Percentiles rank a stretch among this genome's conserved stretches.
These are phyloP conservation scores for Cyamopsis tetragonoloba DNA, from an alignment of 306 rosid species.

Conservation along the genomic window DNA sequence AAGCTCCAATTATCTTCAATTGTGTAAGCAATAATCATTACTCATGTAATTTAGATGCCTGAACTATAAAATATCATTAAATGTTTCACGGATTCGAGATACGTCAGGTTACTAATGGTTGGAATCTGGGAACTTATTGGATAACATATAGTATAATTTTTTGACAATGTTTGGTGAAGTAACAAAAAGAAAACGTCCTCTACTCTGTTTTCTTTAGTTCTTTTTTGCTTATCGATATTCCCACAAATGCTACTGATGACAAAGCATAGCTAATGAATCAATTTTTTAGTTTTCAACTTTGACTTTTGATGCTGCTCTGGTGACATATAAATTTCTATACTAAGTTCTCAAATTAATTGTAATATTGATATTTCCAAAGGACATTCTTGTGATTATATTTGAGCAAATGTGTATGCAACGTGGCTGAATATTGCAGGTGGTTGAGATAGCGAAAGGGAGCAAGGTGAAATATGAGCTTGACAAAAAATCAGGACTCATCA, in stretches of 20 bases:
- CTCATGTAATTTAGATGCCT: neutral
- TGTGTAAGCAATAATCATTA: conserved; percentile 61
- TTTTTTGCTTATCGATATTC: neutral
- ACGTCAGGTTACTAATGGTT: no score
- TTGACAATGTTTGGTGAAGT: neutral
- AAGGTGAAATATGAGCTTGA: conserved; percentile 96
- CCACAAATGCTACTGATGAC: neutral
- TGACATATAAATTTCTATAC: neutral
- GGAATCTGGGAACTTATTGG: neutral
- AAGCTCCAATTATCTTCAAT: conserved; percentile 82
- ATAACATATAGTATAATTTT: no score
- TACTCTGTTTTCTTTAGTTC: neutral
- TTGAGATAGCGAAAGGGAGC: conserved; percentile 85
- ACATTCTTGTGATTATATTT: neutral
- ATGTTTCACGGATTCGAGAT: neutral
- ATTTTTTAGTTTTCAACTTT: neutral
- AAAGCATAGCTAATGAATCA: neutral
- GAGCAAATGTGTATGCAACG: conserved; percentile 4
- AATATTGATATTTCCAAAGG: neutral
- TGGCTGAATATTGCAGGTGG: conserved; percentile 53
- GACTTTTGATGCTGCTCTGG: neutral
- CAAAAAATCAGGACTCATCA: conserved; percentile 82
- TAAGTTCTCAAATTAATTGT: neutral
- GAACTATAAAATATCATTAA: neutral
- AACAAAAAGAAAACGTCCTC: neutral